These are phyloP conservation scores for Balakata baccata DNA, from an alignment of 345 rosid genomes.

Conservation along the genomic window DNA sequence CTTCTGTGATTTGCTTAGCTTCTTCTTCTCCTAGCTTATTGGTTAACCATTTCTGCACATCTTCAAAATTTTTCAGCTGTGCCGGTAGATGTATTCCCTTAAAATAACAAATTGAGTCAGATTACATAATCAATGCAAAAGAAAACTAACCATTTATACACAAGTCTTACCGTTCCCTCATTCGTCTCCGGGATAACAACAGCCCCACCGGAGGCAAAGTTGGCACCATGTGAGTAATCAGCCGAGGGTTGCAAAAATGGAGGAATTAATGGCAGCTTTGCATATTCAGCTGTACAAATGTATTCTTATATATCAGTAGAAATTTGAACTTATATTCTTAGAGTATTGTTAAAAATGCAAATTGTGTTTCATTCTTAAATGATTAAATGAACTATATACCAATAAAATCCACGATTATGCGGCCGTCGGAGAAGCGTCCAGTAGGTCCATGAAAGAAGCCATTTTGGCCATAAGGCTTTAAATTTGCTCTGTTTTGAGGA, in stretches of 20 bases:
- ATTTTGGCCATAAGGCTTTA: slow-evolving; percentile 41
- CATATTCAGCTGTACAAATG: slow-evolving; percentile 40
- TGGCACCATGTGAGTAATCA: slow-evolving; percentile 35
- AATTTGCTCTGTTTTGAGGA: slow-evolving; percentile 40
- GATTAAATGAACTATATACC: too few relatives aligned
- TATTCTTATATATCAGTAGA: too few relatives aligned
- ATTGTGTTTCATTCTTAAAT: too few relatives aligned
- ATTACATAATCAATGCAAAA: too few relatives aligned
- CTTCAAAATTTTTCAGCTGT: slow-evolving; percentile 39
- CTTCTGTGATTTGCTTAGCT: slow-evolving; percentile 32
- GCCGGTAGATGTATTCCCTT: slow-evolving; percentile 45
- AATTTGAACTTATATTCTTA: too few relatives aligned
- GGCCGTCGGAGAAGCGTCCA: slow-evolving; percentile 55
- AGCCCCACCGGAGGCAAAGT: slow-evolving; percentile 55
- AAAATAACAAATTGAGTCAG: background rate
- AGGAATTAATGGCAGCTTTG: slow-evolving; percentile 50
- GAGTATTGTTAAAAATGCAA: too few relatives aligned
- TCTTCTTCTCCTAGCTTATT: slow-evolving; percentile 37
- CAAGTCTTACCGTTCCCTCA: slow-evolving; percentile 30
- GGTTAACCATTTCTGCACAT: slow-evolving; percentile 28
- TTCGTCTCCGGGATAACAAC: slow-evolving; percentile 46
- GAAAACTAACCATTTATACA: background rate
- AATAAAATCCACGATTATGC: slow-evolving; percentile 48
- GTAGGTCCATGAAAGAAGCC: slow-evolving; percentile 40
- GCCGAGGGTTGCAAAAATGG: slow-evolving; percentile 40